phyloP scores from a whole-genome alignment of 139 green algal species.

The Chlorella sorokiniana region DNA sequence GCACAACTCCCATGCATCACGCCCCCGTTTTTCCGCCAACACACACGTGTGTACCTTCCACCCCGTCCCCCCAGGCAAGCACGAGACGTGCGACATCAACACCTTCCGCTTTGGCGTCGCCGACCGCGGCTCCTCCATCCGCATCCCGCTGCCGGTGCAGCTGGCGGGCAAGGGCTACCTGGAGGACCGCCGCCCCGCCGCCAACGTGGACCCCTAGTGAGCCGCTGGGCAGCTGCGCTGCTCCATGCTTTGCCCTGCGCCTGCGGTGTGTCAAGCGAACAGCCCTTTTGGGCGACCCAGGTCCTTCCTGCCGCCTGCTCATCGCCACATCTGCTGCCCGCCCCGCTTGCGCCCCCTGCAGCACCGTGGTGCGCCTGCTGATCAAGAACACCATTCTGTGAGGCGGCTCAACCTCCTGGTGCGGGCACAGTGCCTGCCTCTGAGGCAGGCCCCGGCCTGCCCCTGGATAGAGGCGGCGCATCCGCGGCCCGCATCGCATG shows the following conservation, averaged over 20 bases:
- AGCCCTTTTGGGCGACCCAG: no score
- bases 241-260: no score
- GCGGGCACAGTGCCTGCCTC: no score
- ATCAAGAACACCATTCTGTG: conserved; percentile 65
- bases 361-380: conserved; percentile 80
- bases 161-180: conserved; percentile 78
- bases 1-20: neutral
- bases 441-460: no score
- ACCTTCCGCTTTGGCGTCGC: conserved; percentile 81
- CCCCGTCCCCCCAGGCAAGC: conserved; percentile 53
- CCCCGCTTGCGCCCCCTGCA: conserved; percentile 21
- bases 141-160: conserved; percentile 87
- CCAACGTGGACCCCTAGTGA: conserved; percentile 82
- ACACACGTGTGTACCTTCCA: no score
- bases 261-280: neutral
- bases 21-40: neutral
- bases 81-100: conserved; percentile 94
- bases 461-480: no score
- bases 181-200: conserved; percentile 83
- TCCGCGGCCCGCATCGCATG: no score
- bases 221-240: neutral
- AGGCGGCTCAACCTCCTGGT: neutral
- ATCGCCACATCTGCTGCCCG: neutral
- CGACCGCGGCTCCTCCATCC: conserved; percentile 87
- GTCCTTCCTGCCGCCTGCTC: neutral